Evolutionary conservation across 2,329 filamentous ascomycete genomes (phyloP).

Genomic region (Fusarium musae): DNA sequence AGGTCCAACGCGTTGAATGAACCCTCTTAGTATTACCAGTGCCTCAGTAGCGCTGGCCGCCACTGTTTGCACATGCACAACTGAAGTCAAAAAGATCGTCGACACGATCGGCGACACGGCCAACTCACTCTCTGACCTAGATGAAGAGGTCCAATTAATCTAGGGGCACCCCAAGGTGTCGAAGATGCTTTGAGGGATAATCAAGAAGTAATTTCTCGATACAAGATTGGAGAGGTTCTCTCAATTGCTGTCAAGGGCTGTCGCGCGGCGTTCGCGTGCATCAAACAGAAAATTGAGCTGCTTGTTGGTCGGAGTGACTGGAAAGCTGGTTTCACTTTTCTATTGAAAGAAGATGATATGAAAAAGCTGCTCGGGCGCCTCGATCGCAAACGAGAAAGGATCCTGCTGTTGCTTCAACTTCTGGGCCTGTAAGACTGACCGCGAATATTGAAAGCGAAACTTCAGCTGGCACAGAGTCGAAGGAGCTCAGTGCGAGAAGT

Average conservation of each 20-base stretch:
- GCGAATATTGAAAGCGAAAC: rapidly evolving
- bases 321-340: rapidly evolving
- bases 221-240: background rate
- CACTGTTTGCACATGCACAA: background rate
- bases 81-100: background rate
- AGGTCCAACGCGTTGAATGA: too few relatives aligned
- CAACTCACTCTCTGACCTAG: rapidly evolving
- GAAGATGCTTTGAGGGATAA: rapidly evolving
- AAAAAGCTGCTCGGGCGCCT: background rate
- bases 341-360: rapidly evolving
- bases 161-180: rapidly evolving
- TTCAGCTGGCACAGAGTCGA: too few relatives aligned
- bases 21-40: background rate
- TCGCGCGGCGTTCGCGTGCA: rapidly evolving
- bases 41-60: background rate
- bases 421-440: background rate
- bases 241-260: background rate
- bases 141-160: background rate
- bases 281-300: background rate
- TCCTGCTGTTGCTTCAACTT: background rate
- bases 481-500: too few relatives aligned
- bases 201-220: background rate
- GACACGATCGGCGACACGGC: rapidly evolving
- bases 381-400: background rate
- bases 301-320: rapidly evolving